Base-by-base conservation (phyloP, 768 basidiomycete genomes). In the Crucibulum laeve region DNA sequence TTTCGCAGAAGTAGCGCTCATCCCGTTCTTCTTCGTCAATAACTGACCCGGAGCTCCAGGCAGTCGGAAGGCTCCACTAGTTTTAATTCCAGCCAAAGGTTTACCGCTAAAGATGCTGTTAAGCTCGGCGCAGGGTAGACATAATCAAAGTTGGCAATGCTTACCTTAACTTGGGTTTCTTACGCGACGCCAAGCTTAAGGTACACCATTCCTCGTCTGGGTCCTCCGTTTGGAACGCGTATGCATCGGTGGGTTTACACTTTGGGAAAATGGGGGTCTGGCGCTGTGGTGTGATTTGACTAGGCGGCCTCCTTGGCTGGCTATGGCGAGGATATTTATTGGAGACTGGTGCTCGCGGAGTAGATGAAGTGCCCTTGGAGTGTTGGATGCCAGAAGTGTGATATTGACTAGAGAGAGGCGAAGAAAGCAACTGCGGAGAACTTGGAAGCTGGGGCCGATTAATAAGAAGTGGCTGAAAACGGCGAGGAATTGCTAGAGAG, bases 1-100 rank as follows among this genome's bases (percentile, higher is more conserved):
- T n/a, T 43, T 45, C n/a, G 44, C 28, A 8, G 56, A 59, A 2
- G 51, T 53, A 7, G 56, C 53, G 17, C 46, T 40, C 51, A 59
- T 57, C 14, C 59, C 56, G 2, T 48, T 50, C 28, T 53, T 54
- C 22, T 7, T 32, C 34, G 50, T 34, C 13, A 32, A 11, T 11
- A 15, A 15, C 15, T 32, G 11, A 32, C 30, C 30, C 11, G 30
- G 11, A 4, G 15, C 15, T 13, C 15, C 15, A 13, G 30, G 30
- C 11, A 32, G 30, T 13, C 30, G 30, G 4, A 32, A 32, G 30
- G 30, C 30, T 32, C 15, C 15, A 15, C 13, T 32, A 15, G 30
- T 32, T 15, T 32, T 32, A 13, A 32, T 32, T 13, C 30, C 30
- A 11, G 30, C 15, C 11, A 13, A 13, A 13, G 30, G 15, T 32